These are phyloP conservation scores for Magnusiomyces tetraspermus DNA, from an alignment of 1,139 yeast species.

Conservation along the genomic window DNA sequence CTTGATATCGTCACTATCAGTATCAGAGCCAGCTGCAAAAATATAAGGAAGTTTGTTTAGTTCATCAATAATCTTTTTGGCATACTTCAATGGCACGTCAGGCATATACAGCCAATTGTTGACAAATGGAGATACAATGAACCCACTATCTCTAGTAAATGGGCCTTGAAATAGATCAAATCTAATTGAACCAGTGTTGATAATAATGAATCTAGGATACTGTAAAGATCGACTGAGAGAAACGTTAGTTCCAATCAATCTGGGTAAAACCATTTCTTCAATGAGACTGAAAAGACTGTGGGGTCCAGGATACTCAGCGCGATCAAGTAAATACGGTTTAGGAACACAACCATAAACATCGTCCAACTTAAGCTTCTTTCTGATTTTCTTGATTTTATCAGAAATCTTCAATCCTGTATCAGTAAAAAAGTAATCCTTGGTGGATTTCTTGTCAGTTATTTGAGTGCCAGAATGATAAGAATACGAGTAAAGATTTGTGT, in stretches of 20 bases:
- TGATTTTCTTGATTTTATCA: constrained; percentile 36
- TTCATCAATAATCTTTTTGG: constrained; percentile 39
- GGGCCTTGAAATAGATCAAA: constrained; percentile 83
- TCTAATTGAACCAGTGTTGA: constrained; percentile 84
- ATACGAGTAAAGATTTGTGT: constrained; percentile 66
- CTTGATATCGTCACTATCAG: background rate
- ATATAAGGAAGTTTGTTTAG: constrained; percentile 47
- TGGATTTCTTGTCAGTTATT: constrained; percentile 9
- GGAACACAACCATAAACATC: constrained; percentile 57
- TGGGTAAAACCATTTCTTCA: constrained; percentile 49
- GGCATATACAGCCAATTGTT: constrained; percentile 64
- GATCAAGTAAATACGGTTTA: constrained; percentile 53
- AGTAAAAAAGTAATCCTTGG: constrained; percentile 35
- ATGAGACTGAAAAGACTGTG: constrained; percentile 55
- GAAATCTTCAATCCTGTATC: constrained; percentile 44
- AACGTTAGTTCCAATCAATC: constrained; percentile 35
- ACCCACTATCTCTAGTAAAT: constrained; percentile 72
- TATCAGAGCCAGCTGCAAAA: constrained; percentile 16
- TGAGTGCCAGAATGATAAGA: constrained; percentile 44
- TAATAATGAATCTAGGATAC: constrained; percentile 49
- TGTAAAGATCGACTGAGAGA: constrained; percentile 13
- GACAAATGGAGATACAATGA: constrained; percentile 75
- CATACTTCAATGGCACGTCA: constrained; percentile 42
- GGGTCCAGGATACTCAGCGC: constrained; percentile 56
- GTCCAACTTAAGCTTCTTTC: constrained; percentile 47